These are phyloP conservation scores for Pythium brassicae DNA, from an alignment of 352 stramenopile species.

Conservation along the genomic window DNA sequence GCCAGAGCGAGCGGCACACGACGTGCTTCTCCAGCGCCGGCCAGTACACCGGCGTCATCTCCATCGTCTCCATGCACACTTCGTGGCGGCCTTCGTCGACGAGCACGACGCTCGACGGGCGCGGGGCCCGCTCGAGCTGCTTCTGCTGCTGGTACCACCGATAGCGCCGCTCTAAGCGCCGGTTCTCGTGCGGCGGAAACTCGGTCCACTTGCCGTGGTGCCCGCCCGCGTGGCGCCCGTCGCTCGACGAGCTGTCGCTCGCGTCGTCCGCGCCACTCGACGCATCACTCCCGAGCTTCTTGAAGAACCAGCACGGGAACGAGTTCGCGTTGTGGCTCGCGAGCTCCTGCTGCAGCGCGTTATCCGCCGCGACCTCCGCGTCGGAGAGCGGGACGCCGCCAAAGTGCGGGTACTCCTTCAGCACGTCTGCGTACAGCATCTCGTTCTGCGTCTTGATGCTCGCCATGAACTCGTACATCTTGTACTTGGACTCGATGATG, in stretches of 20 bases:
- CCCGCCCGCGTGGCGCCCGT: too few relatives aligned
- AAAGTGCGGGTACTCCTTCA: conserved; percentile 43
- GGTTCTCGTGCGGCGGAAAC: conserved; percentile 68
- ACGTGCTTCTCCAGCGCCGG: conserved; percentile 55
- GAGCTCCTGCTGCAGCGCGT: conserved; percentile 33
- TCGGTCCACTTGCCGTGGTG: conserved; percentile 71
- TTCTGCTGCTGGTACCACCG: conserved; percentile 64
- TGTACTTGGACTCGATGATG: conserved; percentile 70
- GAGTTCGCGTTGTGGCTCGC: conserved; percentile 47
- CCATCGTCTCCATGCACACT: conserved; percentile 72
- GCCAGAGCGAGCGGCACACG: conserved; percentile 69
- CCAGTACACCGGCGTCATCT: conserved; percentile 83
- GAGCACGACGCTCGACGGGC: conserved; percentile 53
- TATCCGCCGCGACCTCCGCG: conserved; percentile 38
- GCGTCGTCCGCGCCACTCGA: background rate
- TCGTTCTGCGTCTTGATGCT: conserved; percentile 84
- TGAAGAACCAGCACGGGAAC: conserved; percentile 83
- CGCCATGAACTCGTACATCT: conserved; percentile 81
- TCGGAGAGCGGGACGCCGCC: conserved; percentile 41
- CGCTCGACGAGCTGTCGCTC: conserved; percentile 2
- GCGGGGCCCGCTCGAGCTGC: conserved; percentile 24
- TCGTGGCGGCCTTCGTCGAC: conserved; percentile 83
- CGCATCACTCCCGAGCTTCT: conserved; percentile 35
- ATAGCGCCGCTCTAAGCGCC: conserved; percentile 62
- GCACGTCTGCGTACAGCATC: conserved; percentile 71